Evolutionary conservation across 139 green algal genomes (phyloP).

Genomic region (Diplosphaera chodatii): DNA sequence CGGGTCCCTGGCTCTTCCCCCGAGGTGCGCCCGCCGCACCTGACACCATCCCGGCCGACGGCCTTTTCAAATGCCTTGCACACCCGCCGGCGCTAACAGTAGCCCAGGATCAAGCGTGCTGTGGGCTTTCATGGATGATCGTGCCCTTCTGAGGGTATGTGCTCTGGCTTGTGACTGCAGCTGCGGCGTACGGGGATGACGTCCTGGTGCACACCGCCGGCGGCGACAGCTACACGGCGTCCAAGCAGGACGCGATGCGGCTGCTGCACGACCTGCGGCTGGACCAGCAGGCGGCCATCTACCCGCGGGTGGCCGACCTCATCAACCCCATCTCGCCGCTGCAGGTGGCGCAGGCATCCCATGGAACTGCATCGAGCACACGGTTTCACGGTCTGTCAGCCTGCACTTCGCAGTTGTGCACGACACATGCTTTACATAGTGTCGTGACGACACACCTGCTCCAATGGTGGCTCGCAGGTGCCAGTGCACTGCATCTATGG

Average conservation of each 20-base stretch:
- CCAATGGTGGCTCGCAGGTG: background rate
- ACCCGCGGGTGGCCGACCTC: background rate
- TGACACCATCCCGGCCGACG: background rate
- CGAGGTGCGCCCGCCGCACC: background rate
- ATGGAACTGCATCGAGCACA: no score
- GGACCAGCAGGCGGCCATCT: conserved; percentile 21
- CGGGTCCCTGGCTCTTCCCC: conserved; percentile 31
- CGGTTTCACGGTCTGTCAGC: no score
- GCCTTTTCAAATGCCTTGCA: no score
- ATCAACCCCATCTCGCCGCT: conserved; percentile 19
- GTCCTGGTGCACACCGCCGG: conserved; percentile 17
- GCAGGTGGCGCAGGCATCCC: conserved; percentile 1
- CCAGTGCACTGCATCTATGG: conserved; percentile 14
- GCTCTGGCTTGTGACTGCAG: background rate
- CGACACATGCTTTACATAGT: background rate
- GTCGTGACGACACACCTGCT: background rate
- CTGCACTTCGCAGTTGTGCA: background rate
- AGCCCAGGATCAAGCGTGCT: no score
- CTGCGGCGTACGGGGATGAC: background rate
- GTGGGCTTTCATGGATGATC: no score
- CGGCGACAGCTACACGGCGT: conserved; percentile 13
- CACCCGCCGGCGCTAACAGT: no score
- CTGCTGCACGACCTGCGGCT: conserved; percentile 21
- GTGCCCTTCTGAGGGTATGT: no score
- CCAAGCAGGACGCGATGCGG: conserved; percentile 6